These are phyloP conservation scores for Magnolia sinica DNA, from an alignment of 164 flowering plant species.

Conservation along the genomic window DNA sequence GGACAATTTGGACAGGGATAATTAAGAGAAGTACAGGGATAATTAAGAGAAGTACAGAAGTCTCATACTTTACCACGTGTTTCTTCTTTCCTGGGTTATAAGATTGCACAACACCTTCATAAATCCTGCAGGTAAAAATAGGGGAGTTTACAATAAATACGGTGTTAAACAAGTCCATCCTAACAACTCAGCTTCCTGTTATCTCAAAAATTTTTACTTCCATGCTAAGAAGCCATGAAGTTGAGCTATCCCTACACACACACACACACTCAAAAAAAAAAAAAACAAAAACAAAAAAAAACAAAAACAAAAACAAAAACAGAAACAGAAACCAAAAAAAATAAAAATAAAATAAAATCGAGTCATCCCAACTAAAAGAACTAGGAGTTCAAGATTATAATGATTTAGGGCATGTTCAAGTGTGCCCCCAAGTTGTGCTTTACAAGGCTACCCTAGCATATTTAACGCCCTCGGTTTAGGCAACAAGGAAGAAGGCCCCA, in stretches of 20 bases:
- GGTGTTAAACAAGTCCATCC: neutral
- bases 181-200: neutral
- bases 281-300: too few relatives aligned
- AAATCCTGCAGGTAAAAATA: constrained; percentile 55
- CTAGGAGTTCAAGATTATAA: too few relatives aligned
- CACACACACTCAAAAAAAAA: too few relatives aligned
- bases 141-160: neutral
- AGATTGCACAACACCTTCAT: constrained; percentile 85
- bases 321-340: neutral
- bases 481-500: too few relatives aligned
- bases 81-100: constrained; percentile 60
- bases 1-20: neutral
- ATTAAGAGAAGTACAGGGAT: neutral
- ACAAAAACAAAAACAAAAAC: neutral
- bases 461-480: too few relatives aligned
- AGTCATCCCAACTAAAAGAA: too few relatives aligned
- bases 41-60: neutral
- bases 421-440: too few relatives aligned
- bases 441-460: too few relatives aligned
- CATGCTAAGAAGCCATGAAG: neutral
- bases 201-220: neutral
- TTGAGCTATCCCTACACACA: too few relatives aligned
- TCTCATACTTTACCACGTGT: constrained; percentile 59
- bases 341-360: too few relatives aligned
- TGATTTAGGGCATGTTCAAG: too few relatives aligned